Conservation (phyloP, 441 rosid genomes). For the Erysimum pusillum region DNA sequence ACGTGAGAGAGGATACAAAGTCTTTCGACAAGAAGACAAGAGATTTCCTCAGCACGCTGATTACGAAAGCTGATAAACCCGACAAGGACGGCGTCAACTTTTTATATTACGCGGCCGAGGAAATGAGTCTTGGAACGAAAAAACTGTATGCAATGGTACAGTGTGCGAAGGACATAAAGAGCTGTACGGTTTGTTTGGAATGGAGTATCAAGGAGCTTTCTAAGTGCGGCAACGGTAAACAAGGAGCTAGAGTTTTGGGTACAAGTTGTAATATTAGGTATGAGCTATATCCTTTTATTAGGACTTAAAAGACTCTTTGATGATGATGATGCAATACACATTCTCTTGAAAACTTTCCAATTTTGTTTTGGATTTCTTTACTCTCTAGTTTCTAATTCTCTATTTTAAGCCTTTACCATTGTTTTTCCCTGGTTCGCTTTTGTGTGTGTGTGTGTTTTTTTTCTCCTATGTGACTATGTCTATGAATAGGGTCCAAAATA, state of each 20-base stretch:
- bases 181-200: not conserved
- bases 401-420: too few species aligned
- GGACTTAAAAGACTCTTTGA: not conserved
- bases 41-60: not conserved
- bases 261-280: conserved; percentile 16
- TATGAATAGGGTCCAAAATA: too few species aligned
- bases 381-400: not conserved
- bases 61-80: not conserved
- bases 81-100: not conserved
- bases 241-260: conserved; percentile 29
- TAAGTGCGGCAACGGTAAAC: conserved; percentile 5
- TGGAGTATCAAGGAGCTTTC: not conserved
- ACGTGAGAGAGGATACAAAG: not conserved
- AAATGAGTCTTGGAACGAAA: not conserved
- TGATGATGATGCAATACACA: not conserved
- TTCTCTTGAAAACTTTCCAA: not conserved
- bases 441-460: too few species aligned
- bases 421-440: not conserved
- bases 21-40: not conserved
- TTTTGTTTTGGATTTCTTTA: not conserved
- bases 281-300: conserved; percentile 16
- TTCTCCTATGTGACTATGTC: too few species aligned
- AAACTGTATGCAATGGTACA: conserved; percentile 19
- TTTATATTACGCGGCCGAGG: not conserved
- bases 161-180: not conserved